These are phyloP conservation scores for Collybia sp. DNA, from an alignment of 768 basidiomycete species.

Conservation along the genomic window DNA sequence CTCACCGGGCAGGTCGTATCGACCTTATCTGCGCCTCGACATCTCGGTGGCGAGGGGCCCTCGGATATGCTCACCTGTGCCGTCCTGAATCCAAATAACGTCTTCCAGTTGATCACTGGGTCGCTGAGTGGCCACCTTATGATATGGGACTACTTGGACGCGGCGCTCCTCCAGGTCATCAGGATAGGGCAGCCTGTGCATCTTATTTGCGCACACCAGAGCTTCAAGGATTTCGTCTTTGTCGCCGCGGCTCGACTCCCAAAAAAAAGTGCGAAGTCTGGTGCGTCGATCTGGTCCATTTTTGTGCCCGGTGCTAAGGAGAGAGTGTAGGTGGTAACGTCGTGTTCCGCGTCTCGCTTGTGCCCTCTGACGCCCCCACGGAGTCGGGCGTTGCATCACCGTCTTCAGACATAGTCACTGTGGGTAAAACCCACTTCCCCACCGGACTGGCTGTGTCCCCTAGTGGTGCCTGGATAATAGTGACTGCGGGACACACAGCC, in stretches of 20 bases:
- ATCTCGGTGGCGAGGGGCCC: constrained; percentile 25
- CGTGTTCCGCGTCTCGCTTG: constrained; percentile 62
- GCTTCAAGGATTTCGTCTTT: constrained; percentile 65
- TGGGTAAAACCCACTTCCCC: constrained; percentile 67
- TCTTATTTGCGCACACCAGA: constrained; percentile 65
- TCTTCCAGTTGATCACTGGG: constrained; percentile 85
- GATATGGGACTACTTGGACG: constrained; percentile 94
- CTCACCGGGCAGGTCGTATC: constrained; percentile 76
- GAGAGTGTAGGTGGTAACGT: constrained; percentile 42
- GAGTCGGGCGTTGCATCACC: constrained; percentile 15
- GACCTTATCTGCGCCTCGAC: constrained; percentile 59
- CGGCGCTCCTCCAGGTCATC: constrained; percentile 70
- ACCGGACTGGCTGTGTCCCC: constrained; percentile 69
- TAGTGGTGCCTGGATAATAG: constrained; percentile 75
- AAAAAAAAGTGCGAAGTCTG: constrained; percentile 35
- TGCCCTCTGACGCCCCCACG: constrained; percentile 36
- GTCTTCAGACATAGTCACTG: constrained; percentile 43
- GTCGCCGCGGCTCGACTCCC: constrained; percentile 53
- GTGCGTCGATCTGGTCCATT: constrained; percentile 15
- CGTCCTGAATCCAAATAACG: constrained; percentile 78
- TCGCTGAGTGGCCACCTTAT: constrained; percentile 81
- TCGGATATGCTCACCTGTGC: constrained; percentile 65
- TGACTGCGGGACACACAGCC: constrained; percentile 69
- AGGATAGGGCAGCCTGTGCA: constrained; percentile 65
- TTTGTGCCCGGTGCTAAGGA: constrained; percentile 6